Base-by-base conservation (phyloP, 2,329 filamentous ascomycete genomes). In the Hypomyces rosellus region DNA sequence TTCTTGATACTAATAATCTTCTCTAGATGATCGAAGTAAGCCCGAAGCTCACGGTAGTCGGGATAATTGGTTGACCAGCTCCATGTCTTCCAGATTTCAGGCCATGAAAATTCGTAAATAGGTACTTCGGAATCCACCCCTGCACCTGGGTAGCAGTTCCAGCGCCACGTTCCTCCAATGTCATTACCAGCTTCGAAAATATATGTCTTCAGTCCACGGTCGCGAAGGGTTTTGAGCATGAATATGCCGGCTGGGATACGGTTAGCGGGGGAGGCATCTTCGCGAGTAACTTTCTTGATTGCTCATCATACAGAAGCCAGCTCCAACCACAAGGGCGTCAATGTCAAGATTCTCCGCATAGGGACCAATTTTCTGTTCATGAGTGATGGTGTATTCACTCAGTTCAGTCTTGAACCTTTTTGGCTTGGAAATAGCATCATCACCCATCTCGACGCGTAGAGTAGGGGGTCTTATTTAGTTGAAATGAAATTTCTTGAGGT, bases 21-120 rank as follows among this genome's bases (percentile, higher is more conserved):
- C 48, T 82, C 80, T 15, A 81, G 74, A 45, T 81, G 76, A 14
- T 80, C 73, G 58, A 85, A 85, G 61, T 85, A 85, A 4, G 62
- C 60, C 12, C 75, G 70, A 1, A 85, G 67, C 41, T 85, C 76
- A 20, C 69, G 54, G 20, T 72, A 76, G 11, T 63, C 71, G 1
- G 79, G 77, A 45, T 78, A 82, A 50, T 74, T 74, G 53, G 63
- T 72, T 0, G 68, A 66, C 76, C 79, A 85, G 34, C 69, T 80
- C 79, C 79, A 84, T 3, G 74, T 74, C 61, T 78, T 69, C 59
- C 68, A 77, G 1, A 74, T 67, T 51, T 76, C 72, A 8, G 76
- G 76, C 59, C 73, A 74, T 1, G 71, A 75, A 48, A 76, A 74
- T 55, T 81, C 71, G 52, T 82, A 82, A 48, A 73, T 67, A 0